A percentile compares a stretch with the other conserved stretches of the same genome.
Evolutionary conservation across 768 basidiomycete genomes (phyloP).

Genomic region (Lactarius hengduanensis): DNA sequence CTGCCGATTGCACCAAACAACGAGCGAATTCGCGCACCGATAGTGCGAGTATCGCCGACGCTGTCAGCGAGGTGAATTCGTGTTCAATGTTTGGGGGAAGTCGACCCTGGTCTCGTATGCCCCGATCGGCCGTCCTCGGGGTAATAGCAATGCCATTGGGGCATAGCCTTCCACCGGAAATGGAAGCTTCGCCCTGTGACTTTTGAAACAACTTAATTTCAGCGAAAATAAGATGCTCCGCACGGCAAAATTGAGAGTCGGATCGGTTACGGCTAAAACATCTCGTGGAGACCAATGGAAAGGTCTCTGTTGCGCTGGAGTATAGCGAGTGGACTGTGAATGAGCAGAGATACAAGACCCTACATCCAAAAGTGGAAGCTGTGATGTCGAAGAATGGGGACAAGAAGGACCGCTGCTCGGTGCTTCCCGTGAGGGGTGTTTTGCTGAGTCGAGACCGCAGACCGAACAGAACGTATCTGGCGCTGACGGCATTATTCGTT

Average conservation of each 20-base stretch:
- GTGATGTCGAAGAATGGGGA: constrained; percentile 8
- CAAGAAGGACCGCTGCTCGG: not conserved
- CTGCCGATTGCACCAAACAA: constrained; percentile 10
- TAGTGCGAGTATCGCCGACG: constrained; percentile 23
- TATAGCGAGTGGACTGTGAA: constrained; percentile 10
- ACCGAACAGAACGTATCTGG: constrained; percentile 17
- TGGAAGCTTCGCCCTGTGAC: not conserved
- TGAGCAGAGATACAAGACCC: not conserved
- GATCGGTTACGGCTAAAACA: constrained; percentile 34
- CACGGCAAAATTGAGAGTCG: constrained; percentile 32
- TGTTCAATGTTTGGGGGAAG: not conserved
- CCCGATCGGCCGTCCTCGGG: not conserved
- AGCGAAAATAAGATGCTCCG: constrained; percentile 18
- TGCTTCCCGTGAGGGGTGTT: constrained; percentile 16
- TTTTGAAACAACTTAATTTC: constrained; percentile 16
- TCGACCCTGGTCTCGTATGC: not conserved
- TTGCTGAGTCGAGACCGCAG: constrained; percentile 13
- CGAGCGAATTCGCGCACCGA: constrained; percentile 23
- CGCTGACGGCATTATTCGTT: constrained; percentile 11
- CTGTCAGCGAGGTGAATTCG: not conserved
- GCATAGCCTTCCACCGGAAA: constrained; percentile 1
- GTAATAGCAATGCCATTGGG: constrained; percentile 10
- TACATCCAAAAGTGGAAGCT: constrained; percentile 23
- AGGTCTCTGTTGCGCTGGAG: not conserved
- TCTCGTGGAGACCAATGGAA: constrained; percentile 25